phyloP scores from a whole-genome alignment of 2,329 filamentous ascomycete species.

The Alternaria sp. region DNA sequence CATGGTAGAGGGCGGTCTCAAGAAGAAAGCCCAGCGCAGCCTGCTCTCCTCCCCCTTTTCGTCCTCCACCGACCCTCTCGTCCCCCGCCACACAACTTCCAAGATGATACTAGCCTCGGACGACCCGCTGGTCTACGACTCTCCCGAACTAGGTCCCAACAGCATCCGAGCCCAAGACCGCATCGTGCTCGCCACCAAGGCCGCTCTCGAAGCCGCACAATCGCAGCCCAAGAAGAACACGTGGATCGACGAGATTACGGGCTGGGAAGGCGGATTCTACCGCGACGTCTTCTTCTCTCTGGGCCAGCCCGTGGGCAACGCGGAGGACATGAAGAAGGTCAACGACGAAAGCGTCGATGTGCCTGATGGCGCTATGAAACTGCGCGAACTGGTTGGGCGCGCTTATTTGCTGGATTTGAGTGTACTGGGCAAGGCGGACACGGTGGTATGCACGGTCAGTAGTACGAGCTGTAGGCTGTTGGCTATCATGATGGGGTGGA shows the following conservation, averaged over 20 bases:
- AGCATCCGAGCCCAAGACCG: slow-evolving; percentile 71
- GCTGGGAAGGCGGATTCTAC: slow-evolving; percentile 91
- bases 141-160: slow-evolving; percentile 65
- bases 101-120: slow-evolving; percentile 76
- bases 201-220: slow-evolving; percentile 51
- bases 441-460: slow-evolving; percentile 77
- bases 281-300: slow-evolving; percentile 81
- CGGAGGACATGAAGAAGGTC: slow-evolving; percentile 31
- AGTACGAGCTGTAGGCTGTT: slow-evolving; percentile 71
- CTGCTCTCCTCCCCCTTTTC: slow-evolving; percentile 17
- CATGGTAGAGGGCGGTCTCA: slow-evolving; percentile 35
- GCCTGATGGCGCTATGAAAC: slow-evolving; percentile 61
- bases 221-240: slow-evolving; percentile 44
- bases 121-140: slow-evolving; percentile 75
- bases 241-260: slow-evolving; percentile 77
- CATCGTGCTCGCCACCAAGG: slow-evolving; percentile 75
- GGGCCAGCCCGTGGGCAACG: slow-evolving; percentile 54
- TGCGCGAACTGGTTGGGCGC: slow-evolving; percentile 77
- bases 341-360: slow-evolving; percentile 27
- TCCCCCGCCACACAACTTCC: slow-evolving; percentile 39
- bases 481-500: slow-evolving; percentile 88
- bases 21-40: neutral
- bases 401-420: slow-evolving; percentile 83
- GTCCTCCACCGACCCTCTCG: slow-evolving; percentile 20
- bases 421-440: slow-evolving; percentile 72